Base-by-base conservation (phyloP, 139 green algal genomes). In the Axilococcus clingmanii region DNA sequence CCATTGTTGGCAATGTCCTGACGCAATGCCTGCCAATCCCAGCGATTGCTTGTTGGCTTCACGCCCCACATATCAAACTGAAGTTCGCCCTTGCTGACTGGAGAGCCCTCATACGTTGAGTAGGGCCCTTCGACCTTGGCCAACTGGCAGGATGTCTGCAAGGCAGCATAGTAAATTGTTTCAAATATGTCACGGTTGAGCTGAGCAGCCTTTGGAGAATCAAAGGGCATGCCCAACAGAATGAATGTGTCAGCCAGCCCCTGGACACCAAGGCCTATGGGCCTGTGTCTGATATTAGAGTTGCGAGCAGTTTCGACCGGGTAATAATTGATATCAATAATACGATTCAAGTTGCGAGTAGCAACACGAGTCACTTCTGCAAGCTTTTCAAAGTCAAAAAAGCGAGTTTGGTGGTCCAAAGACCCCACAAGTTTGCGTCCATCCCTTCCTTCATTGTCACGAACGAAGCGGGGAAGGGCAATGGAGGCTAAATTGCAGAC, bases 311-410 rank as follows among this genome's bases (percentile, higher is more conserved):
- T 83, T 59, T 94, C 82, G 12, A 86, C 81, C 0, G 92, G 92
- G 74, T 99, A 99, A 80, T 80, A 96, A 85, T 98, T 99, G 66
- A 96, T 71, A 64, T 99, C 92, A 54, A 99, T 99, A 71, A 99
- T 96, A 52, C 85, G 83, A 77, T 99, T 99, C 19, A 99, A 71
- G 76, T 97, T 98, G 59, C 64, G 75, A 2, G 91, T 91, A 58
- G 56, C 47, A 55, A 61, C 45, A 52, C 76, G 47, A 49, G 68
- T 59, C 11, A 80, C 68, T 52, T 83, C 72, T 4, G 55, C 56
- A 34, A 95, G 82, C 60, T 81, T 82, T 7, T 87, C 77, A 62
- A 93, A 92, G 57, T 95, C 86, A 55, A 95, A 95, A 63, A 65
- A 86, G 31, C 82, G 70, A 48, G 76, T 77, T 0, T 59, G 42